A percentile compares a stretch with the other conserved stretches of the same genome.
Evolutionary conservation across 768 basidiomycete species (phyloP).

Genomic region (Pluteus cervinus): DNA sequence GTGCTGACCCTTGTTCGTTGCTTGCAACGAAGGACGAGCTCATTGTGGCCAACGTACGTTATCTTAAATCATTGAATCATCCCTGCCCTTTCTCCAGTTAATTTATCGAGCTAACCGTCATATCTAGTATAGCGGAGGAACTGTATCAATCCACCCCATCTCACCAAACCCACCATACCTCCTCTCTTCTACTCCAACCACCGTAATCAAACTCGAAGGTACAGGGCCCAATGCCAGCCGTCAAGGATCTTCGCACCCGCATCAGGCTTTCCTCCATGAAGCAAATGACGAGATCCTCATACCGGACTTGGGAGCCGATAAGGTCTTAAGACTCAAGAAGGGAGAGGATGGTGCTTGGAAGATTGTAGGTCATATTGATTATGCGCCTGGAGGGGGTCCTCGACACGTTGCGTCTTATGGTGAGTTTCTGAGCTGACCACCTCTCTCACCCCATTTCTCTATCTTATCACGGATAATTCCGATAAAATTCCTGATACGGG

Average conservation of each 20-base stretch:
- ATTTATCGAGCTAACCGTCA: background rate
- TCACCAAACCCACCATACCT: slow-evolving; percentile 43
- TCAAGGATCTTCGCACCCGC: slow-evolving; percentile 72
- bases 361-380: slow-evolving; percentile 39
- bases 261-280: slow-evolving; percentile 55
- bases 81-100: slow-evolving; percentile 1
- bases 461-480: too few relatives aligned
- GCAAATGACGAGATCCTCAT: slow-evolving; percentile 55
- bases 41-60: slow-evolving; percentile 68
- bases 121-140: slow-evolving; percentile 64
- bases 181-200: slow-evolving; percentile 22
- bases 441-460: too few relatives aligned
- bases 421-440: slow-evolving; percentile 31
- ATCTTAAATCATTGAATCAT: slow-evolving; percentile 1
- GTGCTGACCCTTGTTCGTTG: slow-evolving; percentile 60
- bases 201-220: slow-evolving; percentile 40
- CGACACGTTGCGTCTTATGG: slow-evolving; percentile 63
- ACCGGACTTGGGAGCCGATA: slow-evolving; percentile 73
- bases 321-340: slow-evolving; percentile 51
- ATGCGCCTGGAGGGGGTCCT: slow-evolving; percentile 59
- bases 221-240: slow-evolving; percentile 60
- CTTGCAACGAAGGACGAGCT: slow-evolving; percentile 52
- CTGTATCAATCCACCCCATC: slow-evolving; percentile 50
- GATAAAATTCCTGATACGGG: too few relatives aligned
- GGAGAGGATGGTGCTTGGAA: slow-evolving; percentile 39